Evolutionary conservation across 352 stramenopile species (phyloP), one percentile per base, ranked within the genome.

Genomic region (Elongisporangium prolatum): DNA sequence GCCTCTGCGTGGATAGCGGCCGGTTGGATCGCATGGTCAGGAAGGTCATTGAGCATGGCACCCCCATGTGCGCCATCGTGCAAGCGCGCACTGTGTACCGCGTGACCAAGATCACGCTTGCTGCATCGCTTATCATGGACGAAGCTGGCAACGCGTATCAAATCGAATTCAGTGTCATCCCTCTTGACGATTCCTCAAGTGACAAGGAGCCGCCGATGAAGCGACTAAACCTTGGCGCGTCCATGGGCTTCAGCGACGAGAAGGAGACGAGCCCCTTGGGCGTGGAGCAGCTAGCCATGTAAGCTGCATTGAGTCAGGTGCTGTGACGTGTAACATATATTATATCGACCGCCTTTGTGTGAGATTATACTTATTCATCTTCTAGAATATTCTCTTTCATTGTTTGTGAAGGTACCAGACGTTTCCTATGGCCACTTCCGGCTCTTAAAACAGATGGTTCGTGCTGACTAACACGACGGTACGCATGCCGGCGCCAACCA

Each of bases 161-260:
- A 48, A 64, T 90, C 57, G 77, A 90, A 61, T 86, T 90, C 47
- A 85, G 74, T 49, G 63, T 90, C 13, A 75, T 89, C 52, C 76
- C 75, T 9, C 72, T 89, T 28, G 79, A 89, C 59, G 84, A 75
- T 54, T 78, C 65, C 50, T 77, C 75, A 0, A n/a, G n/a, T n/a
- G 67, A 79, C 8, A 58, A 70, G 21, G 48, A 67, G n/a, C 25
- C 55, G 14, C 47, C 28, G 56, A n/a, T 37, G 21, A 16, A 56
- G 20, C 44, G 24, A 55, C 38, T 55, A 18, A 38, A 60, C 28
- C 64, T 63, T 52, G 44, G 61, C 20, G 50, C 57, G 4, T 49
- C 48, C 16, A 52, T 64, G 8, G 69, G 72, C 52, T 68, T 74
- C 38, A 66, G 70, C 48, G 64, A 80, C 25, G 54, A 54, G 18